These are phyloP conservation scores for Beauveria asiatica DNA, from an alignment of 2,329 filamentous ascomycete genomes.

Conservation along the genomic window DNA sequence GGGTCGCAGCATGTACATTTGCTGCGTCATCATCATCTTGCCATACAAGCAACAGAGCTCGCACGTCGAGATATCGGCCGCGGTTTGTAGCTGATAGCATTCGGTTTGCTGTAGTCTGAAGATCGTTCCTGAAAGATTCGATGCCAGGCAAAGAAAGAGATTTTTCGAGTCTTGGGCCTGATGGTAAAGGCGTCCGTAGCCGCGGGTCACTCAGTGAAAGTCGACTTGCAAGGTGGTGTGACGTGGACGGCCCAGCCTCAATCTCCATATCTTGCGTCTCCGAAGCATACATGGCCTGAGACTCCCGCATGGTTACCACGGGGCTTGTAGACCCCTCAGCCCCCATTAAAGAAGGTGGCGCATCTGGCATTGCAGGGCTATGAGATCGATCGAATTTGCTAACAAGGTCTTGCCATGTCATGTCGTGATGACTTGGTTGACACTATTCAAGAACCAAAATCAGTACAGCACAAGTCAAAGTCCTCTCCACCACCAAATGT, in stretches of 20 bases:
- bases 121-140: conserved; percentile 41
- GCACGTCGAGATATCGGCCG: conserved; percentile 44
- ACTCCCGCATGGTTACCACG: conserved; percentile 28
- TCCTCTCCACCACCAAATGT: not conserved
- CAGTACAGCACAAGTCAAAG: conserved; percentile 6
- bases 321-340: conserved; percentile 39
- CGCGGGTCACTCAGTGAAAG: conserved; percentile 38
- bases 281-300: conserved; percentile 31
- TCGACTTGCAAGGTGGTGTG: conserved; percentile 29
- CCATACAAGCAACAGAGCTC: conserved; percentile 48
- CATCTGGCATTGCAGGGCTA: conserved; percentile 43
- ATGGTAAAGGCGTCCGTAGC: conserved; percentile 48
- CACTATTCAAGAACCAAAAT: conserved; percentile 32
- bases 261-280: conserved; percentile 49
- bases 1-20: conserved; percentile 32
- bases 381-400: conserved; percentile 44
- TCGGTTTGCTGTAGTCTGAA: conserved; percentile 42
- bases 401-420: conserved; percentile 52
- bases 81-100: conserved; percentile 42
- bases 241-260: conserved; percentile 29
- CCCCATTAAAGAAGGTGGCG: conserved; percentile 30
- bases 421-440: conserved; percentile 50
- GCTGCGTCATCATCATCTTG: conserved; percentile 41
- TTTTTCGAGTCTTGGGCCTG: conserved; percentile 46
- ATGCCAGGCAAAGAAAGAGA: conserved; percentile 40